phyloP scores from a whole-genome alignment of 78 protist genomes.

The Polysphondylium violaceum region DNA sequence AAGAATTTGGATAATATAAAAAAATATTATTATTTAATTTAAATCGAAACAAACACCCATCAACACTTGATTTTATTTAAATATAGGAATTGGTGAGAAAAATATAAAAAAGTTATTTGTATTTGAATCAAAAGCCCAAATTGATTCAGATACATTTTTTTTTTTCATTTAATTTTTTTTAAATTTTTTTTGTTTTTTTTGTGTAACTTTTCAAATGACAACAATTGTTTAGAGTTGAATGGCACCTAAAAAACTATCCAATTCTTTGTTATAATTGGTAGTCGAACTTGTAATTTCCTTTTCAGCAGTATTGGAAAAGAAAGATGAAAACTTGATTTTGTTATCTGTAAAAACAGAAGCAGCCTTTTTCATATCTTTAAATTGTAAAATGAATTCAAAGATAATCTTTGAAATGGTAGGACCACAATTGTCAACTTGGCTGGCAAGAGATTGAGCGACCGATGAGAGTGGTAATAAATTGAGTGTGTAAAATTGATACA shows the following conservation, averaged over 20 bases:
- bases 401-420: constrained; percentile 9
- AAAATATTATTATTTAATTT: no score
- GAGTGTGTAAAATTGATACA: neutral
- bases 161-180: no score
- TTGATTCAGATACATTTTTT: no score
- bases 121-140: no score
- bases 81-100: no score
- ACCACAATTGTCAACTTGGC: constrained; percentile 12
- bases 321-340: neutral
- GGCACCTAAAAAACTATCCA: neutral
- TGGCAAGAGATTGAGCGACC: neutral
- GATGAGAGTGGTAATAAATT: neutral
- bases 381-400: constrained; percentile 21
- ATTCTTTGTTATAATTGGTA: constrained; percentile 11
- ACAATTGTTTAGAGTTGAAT: constrained; percentile 7
- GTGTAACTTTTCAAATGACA: no score
- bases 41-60: no score
- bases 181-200: no score
- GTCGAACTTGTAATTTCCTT: neutral
- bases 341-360: constrained; percentile 9
- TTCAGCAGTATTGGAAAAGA: constrained; percentile 3
- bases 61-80: no score
- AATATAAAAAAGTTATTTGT: no score
- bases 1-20: no score
- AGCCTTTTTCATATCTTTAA: constrained; percentile 16